These are phyloP conservation scores for Allium cepa DNA, from an alignment of 106 monocot genomes.

Conservation along the genomic window DNA sequence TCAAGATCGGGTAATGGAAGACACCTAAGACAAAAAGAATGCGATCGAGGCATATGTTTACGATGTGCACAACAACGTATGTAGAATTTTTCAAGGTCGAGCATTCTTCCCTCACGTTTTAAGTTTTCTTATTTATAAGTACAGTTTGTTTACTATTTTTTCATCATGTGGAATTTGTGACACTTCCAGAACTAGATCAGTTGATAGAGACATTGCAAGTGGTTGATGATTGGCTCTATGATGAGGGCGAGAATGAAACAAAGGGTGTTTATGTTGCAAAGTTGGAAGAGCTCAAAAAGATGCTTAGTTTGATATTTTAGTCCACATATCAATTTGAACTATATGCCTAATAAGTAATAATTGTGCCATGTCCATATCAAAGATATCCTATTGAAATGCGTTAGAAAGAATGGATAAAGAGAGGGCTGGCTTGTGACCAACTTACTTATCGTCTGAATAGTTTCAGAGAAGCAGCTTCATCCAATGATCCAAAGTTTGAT, in stretches of 20 bases:
- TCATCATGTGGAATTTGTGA: conserved; percentile 59
- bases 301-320: neutral
- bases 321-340: neutral
- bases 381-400: conserved; percentile 83
- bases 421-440: conserved; percentile 53
- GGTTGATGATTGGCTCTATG: conserved; percentile 98
- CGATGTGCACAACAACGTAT: conserved; percentile 90
- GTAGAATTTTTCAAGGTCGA: too few relatives aligned
- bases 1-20: conserved; percentile 95
- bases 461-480: conserved; percentile 77
- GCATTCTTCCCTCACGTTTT: too few relatives aligned
- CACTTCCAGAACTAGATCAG: conserved; percentile 38
- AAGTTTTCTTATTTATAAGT: neutral
- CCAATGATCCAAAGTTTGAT: conserved; percentile 75
- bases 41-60: conserved; percentile 98
- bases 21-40: conserved; percentile 96
- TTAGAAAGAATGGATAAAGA: conserved; percentile 55
- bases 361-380: conserved; percentile 35
- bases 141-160: neutral
- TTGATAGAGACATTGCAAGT: conserved; percentile 67
- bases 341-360: too few relatives aligned
- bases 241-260: conserved; percentile 94
- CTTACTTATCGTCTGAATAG: conserved; percentile 72
- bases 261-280: conserved; percentile 89
- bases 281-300: conserved; percentile 88